phyloP scores from a whole-genome alignment of 164 flowering plant genomes.

The Stephania cephalantha region DNA sequence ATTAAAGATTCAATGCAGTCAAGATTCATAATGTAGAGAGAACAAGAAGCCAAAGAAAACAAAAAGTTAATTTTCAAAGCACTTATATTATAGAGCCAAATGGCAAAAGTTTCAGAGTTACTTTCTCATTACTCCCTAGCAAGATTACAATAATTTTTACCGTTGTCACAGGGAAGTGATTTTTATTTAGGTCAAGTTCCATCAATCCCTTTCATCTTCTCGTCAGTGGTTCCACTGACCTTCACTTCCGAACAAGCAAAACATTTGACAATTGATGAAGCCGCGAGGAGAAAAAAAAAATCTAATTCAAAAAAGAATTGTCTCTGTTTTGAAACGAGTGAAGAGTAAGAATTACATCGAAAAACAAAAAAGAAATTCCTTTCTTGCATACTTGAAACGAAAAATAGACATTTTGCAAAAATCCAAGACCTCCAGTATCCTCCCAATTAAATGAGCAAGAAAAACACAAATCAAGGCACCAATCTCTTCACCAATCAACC shows the following conservation, averaged over 20 bases:
- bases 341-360: not conserved
- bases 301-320: not conserved
- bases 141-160: not conserved
- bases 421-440: not conserved
- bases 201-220: too few species aligned
- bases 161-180: not conserved
- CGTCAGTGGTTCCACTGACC: too few species aligned
- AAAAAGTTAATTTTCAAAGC: not conserved
- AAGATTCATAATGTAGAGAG: not conserved
- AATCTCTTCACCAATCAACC: conserved; percentile 2
- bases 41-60: not conserved
- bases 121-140: not conserved
- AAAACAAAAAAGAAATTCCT: not conserved
- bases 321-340: too few species aligned
- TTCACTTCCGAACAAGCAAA: too few species aligned
- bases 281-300: not conserved
- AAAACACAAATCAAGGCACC: not conserved
- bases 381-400: not conserved
- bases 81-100: not conserved
- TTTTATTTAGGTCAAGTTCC: not conserved
- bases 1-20: not conserved
- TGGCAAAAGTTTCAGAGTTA: not conserved
- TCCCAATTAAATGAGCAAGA: not conserved
- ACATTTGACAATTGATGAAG: not conserved
- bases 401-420: not conserved